Evolutionary conservation across 345 rosid genomes (phyloP).

Genomic region (Lepidium aucheri): DNA sequence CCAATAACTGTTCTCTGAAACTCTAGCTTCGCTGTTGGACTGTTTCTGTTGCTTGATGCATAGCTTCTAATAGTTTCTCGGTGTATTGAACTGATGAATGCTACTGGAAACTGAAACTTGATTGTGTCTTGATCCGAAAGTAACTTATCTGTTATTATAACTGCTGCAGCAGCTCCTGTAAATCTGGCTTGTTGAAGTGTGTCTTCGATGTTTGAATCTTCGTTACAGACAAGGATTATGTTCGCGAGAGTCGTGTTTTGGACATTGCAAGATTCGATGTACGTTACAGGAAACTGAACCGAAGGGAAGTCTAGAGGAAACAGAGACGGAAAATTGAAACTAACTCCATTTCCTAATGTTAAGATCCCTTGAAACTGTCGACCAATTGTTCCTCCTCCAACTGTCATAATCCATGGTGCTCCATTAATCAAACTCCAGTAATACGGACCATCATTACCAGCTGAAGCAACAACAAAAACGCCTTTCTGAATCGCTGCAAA

Average conservation of each 20-base stretch:
- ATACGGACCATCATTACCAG: conserved; percentile 51
- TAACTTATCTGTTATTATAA: conserved; percentile 25
- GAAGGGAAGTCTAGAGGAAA: conserved; percentile 33
- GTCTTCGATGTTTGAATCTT: conserved; percentile 5
- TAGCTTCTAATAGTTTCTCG: conserved; percentile 12
- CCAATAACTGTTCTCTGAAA: conserved; percentile 33
- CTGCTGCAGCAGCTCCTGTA: conserved; percentile 25
- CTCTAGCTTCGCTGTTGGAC: conserved; percentile 22
- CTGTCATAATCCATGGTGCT: conserved; percentile 39
- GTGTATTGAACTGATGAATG: conserved; percentile 18
- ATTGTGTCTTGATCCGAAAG: conserved; percentile 2
- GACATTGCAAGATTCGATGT: conserved; percentile 4
- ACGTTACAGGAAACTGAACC: conserved; percentile 23
- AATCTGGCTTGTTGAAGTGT: conserved; percentile 13
- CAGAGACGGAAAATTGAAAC: conserved; percentile 22
- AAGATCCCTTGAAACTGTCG: conserved; percentile 27
- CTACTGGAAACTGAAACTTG: conserved; percentile 19
- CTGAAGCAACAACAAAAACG: conserved; percentile 38
- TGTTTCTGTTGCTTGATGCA: background rate
- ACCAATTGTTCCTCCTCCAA: conserved; percentile 33
- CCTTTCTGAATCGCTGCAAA: conserved; percentile 50
- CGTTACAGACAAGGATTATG: conserved; percentile 30
- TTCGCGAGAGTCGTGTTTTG: conserved; percentile 1
- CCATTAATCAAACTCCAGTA: conserved; percentile 38
- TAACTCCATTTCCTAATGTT: conserved; percentile 33